Percentiles rank a stretch among this genome's conserved stretches.
These are phyloP conservation scores for Syncephalastrum sp. DNA, from an alignment of 371 early-diverging fungal species.

Conservation along the genomic window DNA sequence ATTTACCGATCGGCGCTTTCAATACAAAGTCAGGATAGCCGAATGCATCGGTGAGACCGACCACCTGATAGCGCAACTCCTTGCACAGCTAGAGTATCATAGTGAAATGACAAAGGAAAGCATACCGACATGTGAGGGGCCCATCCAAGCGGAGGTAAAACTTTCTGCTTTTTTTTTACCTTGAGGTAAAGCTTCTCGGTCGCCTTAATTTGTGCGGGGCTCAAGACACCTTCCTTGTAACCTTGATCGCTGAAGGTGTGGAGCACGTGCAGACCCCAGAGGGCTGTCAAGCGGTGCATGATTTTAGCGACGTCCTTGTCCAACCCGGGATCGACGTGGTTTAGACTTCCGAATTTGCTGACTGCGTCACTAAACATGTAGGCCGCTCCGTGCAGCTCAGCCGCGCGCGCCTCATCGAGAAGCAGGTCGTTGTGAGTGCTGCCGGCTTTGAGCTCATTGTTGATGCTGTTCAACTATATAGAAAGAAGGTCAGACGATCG, in stretches of 20 bases:
- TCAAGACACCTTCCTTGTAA: slow-evolving; percentile 52
- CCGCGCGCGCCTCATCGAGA: slow-evolving; percentile 33
- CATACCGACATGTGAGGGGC: background rate
- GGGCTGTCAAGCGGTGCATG: slow-evolving; percentile 30
- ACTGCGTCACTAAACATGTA: slow-evolving; percentile 30
- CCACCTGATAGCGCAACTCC: slow-evolving; percentile 54
- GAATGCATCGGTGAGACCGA: slow-evolving; percentile 65
- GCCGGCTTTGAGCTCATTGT: slow-evolving; percentile 13
- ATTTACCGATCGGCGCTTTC: slow-evolving; percentile 66
- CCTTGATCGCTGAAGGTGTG: slow-evolving; percentile 49
- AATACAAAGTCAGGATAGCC: slow-evolving; percentile 64
- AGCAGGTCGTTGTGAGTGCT: slow-evolving; percentile 23
- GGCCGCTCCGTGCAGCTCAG: slow-evolving; percentile 38
- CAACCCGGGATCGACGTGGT: slow-evolving; percentile 24
- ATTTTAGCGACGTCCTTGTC: slow-evolving; percentile 22
- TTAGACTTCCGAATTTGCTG: slow-evolving; percentile 23
- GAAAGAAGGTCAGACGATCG: background rate
- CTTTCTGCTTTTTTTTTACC: slow-evolving; percentile 13
- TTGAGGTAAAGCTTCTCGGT: slow-evolving; percentile 44
- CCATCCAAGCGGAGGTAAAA: background rate
- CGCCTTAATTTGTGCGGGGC: slow-evolving; percentile 45
- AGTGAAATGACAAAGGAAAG: no score
- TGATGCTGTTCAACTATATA: slow-evolving; percentile 29
- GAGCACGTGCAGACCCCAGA: slow-evolving; percentile 44
- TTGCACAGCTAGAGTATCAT: slow-evolving; percentile 29